These are phyloP conservation scores for Inonotus hispidus DNA, from an alignment of 1,284 basidiomycete species.

Conservation along the genomic window DNA sequence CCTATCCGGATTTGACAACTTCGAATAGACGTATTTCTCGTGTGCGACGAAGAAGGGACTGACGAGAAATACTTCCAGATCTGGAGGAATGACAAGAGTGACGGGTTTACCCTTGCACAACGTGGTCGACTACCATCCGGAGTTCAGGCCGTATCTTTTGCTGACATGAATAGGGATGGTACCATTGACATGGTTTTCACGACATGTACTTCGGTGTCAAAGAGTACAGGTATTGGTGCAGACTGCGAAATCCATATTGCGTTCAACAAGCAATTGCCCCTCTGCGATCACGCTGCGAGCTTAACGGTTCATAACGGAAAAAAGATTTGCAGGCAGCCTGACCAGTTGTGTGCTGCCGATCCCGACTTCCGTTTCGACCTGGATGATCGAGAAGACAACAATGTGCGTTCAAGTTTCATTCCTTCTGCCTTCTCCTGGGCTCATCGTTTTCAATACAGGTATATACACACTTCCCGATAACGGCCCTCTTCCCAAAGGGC, in stretches of 20 bases:
- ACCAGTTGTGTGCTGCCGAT: conserved; percentile 81
- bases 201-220: conserved; percentile 70
- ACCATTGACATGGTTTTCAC: conserved; percentile 95
- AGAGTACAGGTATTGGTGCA: conserved; percentile 60
- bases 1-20: conserved; percentile 9
- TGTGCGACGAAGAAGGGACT: conserved; percentile 62
- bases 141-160: conserved; percentile 80
- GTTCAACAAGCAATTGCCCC: conserved; percentile 87
- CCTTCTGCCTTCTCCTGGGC: conserved; percentile 7
- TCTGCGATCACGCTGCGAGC: conserved; percentile 60
- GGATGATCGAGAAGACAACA: conserved; percentile 42
- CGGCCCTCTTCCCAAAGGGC: conserved; percentile 49
- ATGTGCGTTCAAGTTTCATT: conserved; percentile 39
- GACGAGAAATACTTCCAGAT: conserved; percentile 74
- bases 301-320: conserved; percentile 45
- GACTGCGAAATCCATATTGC: conserved; percentile 87
- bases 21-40: conserved; percentile 77
- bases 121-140: conserved; percentile 71
- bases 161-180: conserved; percentile 93
- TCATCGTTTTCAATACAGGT: conserved; percentile 37
- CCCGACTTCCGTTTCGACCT: conserved; percentile 77
- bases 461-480: conserved; percentile 63
- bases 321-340: conserved; percentile 67
- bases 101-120: conserved; percentile 69
- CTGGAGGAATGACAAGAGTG: conserved; percentile 81